A percentile compares a stretch with the other conserved stretches of the same genome.
Evolutionary conservation across 148 eudicot species (phyloP).

Genomic region (Chenopodium suecicum): DNA sequence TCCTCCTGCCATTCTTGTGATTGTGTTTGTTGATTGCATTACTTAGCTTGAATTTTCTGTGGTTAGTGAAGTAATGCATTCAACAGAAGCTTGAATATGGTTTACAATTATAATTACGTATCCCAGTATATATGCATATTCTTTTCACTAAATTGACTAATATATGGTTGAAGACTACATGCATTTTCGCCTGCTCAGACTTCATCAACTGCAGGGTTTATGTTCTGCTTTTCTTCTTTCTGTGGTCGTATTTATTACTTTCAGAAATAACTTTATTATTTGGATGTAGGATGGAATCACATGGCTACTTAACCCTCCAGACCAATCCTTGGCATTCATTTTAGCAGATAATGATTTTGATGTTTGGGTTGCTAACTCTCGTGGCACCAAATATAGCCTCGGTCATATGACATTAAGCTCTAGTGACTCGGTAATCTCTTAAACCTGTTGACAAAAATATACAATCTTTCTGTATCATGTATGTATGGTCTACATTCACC

Average conservation of each 20-base stretch:
- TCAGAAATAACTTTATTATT: neutral
- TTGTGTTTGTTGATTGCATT: neutral
- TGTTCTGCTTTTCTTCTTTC: neutral
- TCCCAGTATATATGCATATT: too few species aligned
- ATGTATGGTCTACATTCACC: too few species aligned
- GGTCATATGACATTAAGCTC: conserved; percentile 55
- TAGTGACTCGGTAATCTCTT: conserved; percentile 35
- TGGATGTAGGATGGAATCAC: conserved; percentile 56
- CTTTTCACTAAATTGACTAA: too few species aligned
- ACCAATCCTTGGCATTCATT: conserved; percentile 49
- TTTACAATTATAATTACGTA: too few species aligned
- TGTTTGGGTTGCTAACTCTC: conserved; percentile 64
- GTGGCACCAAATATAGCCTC: conserved; percentile 62
- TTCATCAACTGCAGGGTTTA: neutral
- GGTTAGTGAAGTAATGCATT: too few species aligned
- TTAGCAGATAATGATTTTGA: conserved; percentile 73
- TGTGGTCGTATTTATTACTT: neutral
- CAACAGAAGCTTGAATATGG: too few species aligned
- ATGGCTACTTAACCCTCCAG: conserved; percentile 56
- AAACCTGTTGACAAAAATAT: neutral
- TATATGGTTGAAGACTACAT: neutral
- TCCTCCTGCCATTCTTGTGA: neutral
- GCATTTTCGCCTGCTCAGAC: neutral
- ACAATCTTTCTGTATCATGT: neutral
- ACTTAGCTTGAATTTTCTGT: neutral